Evolutionary conservation across 768 basidiomycete genomes (phyloP).

Genomic region (Suillus occidentalis): DNA sequence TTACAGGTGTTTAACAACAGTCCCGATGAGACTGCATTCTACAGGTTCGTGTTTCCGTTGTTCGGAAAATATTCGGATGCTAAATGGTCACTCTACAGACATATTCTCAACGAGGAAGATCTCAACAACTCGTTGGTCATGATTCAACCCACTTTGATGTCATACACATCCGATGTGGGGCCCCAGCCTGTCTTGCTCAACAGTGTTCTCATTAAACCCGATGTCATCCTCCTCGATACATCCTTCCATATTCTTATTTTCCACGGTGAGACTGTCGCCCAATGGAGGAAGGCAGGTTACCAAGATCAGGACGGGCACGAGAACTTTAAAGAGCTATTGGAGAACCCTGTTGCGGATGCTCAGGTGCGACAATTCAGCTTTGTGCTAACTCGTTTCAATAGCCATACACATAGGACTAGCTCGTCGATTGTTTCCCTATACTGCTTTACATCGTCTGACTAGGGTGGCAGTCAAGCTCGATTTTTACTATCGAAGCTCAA

Average conservation of each 20-base stretch:
- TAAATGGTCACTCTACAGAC: slow-evolving; percentile 47
- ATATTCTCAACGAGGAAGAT: slow-evolving; percentile 93
- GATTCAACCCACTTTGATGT: slow-evolving; percentile 99
- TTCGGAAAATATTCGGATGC: slow-evolving; percentile 3
- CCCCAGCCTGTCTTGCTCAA: slow-evolving; percentile 97
- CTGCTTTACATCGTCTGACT: slow-evolving; percentile 98
- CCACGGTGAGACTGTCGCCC: slow-evolving; percentile 95
- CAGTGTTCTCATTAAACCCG: slow-evolving; percentile 95
- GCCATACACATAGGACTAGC: slow-evolving; percentile 66
- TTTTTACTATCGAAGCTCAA: slow-evolving; percentile 96
- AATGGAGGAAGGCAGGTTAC: slow-evolving; percentile 98
- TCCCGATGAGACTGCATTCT: slow-evolving; percentile 99
- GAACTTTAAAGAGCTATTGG: slow-evolving; percentile 94
- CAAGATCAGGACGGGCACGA: slow-evolving; percentile 99
- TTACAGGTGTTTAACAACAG: slow-evolving; percentile 99
- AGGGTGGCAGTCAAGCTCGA: slow-evolving; percentile 96
- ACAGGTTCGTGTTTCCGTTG: slow-evolving; percentile 57
- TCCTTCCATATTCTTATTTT: slow-evolving; percentile 99
- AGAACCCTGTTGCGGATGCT: slow-evolving; percentile 84
- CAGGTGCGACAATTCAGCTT: slow-evolving; percentile 48
- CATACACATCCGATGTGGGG: slow-evolving; percentile 88
- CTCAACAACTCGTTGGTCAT: slow-evolving; percentile 99
- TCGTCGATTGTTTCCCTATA: slow-evolving; percentile 96
- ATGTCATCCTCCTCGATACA: slow-evolving; percentile 94
- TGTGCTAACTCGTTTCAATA: background rate